A percentile compares a stretch with the other conserved stretches of the same genome.
Evolutionary conservation across 345 rosid species (phyloP).

Genomic region (Balakata baccata): DNA sequence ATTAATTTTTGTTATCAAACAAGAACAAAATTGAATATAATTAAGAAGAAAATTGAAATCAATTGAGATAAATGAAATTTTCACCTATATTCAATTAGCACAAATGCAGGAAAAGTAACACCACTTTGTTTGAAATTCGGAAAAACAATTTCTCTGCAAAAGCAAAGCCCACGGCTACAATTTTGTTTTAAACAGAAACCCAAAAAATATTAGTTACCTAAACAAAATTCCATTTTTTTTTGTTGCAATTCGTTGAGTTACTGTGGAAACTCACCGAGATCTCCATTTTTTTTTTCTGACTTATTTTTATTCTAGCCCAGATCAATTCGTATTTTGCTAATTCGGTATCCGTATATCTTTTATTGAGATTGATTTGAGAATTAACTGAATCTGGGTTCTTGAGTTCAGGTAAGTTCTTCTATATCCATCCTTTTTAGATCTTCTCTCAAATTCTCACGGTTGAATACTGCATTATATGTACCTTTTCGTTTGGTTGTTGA

Average conservation of each 20-base stretch:
- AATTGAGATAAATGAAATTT: too few relatives aligned
- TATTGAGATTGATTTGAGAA: slow-evolving; percentile 24
- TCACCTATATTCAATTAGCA: too few relatives aligned
- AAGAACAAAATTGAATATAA: too few relatives aligned
- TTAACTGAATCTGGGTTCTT: slow-evolving; percentile 22
- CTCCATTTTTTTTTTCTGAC: neutral
- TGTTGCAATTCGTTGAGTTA: neutral
- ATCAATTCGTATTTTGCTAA: slow-evolving; percentile 22
- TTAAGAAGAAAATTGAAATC: too few relatives aligned
- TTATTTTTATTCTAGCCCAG: neutral
- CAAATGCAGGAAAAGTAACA: too few relatives aligned
- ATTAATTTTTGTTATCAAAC: too few relatives aligned
- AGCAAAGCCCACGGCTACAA: too few relatives aligned
- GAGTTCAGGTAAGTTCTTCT: slow-evolving; percentile 28
- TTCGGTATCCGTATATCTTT: slow-evolving; percentile 15
- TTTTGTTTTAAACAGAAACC: too few relatives aligned
- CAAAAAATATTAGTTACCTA: too few relatives aligned
- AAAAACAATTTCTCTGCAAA: too few relatives aligned
- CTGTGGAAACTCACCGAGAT: neutral
- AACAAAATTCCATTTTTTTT: too few relatives aligned
- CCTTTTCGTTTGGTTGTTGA: slow-evolving; percentile 5
- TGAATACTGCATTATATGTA: neutral
- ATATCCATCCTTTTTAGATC: slow-evolving; percentile 24
- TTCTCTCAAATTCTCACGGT: slow-evolving; percentile 5
- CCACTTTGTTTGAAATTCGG: too few relatives aligned